A percentile compares a stretch with the other conserved stretches of the same genome.
phyloP scores from a whole-genome alignment of 2,329 filamentous ascomycete genomes.

The Apiospora sp. region DNA sequence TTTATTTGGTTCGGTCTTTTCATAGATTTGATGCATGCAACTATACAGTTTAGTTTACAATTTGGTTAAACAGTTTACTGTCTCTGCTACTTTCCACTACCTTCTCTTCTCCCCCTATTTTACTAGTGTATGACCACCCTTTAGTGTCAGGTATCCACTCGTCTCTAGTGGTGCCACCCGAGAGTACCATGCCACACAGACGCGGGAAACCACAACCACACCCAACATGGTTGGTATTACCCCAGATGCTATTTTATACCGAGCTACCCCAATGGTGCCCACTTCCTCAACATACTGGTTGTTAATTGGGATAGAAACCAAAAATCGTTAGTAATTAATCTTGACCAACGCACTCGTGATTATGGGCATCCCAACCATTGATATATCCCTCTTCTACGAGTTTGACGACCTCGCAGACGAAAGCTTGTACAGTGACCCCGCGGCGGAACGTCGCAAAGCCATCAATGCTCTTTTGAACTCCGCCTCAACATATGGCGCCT shows the following conservation, averaged over 20 bases:
- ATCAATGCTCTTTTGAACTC: background rate
- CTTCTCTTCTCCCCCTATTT: background rate
- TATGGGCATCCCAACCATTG: slow-evolving; percentile 1
- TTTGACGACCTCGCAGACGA: background rate
- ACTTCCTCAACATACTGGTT: background rate
- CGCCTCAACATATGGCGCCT: background rate
- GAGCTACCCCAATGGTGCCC: background rate
- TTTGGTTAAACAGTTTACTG: background rate
- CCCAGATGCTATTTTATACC: background rate
- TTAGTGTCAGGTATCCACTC: background rate
- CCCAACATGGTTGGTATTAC: background rate
- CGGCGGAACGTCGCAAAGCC: background rate
- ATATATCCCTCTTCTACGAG: slow-evolving; percentile 9
- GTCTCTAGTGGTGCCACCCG: background rate
- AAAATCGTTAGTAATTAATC: background rate
- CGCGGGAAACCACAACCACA: background rate
- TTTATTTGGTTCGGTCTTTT: no score
- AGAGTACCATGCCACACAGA: background rate
- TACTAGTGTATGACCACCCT: no score
- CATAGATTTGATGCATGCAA: background rate
- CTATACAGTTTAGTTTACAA: background rate
- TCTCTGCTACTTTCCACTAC: background rate
- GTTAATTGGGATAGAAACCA: no score
- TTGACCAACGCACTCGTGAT: no score
- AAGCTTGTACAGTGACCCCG: background rate